phyloP scores from a whole-genome alignment of 1,139 yeast species.

The Geotrichum australiense region DNA sequence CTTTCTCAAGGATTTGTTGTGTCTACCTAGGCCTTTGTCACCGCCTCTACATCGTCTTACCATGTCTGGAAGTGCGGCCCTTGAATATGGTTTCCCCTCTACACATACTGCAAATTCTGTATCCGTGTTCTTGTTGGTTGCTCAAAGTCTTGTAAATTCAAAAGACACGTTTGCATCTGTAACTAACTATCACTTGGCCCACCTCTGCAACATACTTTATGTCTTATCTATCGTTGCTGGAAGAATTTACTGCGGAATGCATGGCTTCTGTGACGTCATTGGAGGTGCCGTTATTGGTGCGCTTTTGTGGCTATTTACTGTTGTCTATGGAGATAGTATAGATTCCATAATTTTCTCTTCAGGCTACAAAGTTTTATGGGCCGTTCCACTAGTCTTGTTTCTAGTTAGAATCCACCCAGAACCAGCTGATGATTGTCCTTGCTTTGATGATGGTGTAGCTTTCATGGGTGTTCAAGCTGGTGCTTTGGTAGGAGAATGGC shows the following conservation, averaged over 20 bases:
- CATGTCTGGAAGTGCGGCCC: slow-evolving; percentile 78
- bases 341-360: slow-evolving; percentile 20
- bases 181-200: slow-evolving; percentile 14
- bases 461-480: slow-evolving; percentile 87
- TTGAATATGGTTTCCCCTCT: slow-evolving; percentile 92
- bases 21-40: slow-evolving; percentile 85
- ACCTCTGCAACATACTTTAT: slow-evolving; percentile 39
- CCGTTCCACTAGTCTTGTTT: slow-evolving; percentile 40
- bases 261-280: slow-evolving; percentile 73
- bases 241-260: slow-evolving; percentile 94
- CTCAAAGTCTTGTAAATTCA: slow-evolving; percentile 24
- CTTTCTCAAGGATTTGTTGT: slow-evolving; percentile 69
- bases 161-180: slow-evolving; percentile 17
- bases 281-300: slow-evolving; percentile 64
- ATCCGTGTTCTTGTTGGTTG: slow-evolving; percentile 54
- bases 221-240: slow-evolving; percentile 68
- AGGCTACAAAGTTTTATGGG: slow-evolving; percentile 35
- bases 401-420: slow-evolving; percentile 62
- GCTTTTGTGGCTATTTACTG: slow-evolving; percentile 29
- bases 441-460: slow-evolving; percentile 93
- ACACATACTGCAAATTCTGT: slow-evolving; percentile 93
- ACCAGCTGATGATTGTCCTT: slow-evolving; percentile 93
- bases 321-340: slow-evolving; percentile 22
- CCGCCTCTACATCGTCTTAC: slow-evolving; percentile 92
- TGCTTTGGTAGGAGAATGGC: slow-evolving; percentile 52